Conservation (phyloP, 108 stramenopile genomes). For the Pseudonitzschia multiseries region DNA sequence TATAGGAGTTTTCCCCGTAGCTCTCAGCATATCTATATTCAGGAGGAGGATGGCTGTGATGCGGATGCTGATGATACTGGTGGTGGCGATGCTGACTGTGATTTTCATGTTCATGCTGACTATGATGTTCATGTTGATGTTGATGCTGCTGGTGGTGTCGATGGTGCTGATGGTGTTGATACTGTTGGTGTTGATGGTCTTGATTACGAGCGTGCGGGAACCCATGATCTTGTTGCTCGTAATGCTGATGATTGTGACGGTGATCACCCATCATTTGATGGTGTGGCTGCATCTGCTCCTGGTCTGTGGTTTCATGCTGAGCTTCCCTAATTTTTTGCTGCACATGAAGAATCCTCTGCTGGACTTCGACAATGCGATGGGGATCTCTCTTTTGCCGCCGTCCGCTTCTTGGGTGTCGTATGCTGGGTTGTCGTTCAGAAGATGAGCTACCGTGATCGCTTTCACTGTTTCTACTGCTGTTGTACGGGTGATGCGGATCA, state of each 20-base stretch:
- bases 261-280: not conserved
- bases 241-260: not conserved
- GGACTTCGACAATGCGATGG: conserved; percentile 6
- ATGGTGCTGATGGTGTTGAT: no score
- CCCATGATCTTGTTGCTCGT: not conserved
- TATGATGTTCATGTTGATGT: no score
- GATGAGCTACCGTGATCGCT: not conserved
- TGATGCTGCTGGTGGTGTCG: no score
- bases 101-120: not conserved
- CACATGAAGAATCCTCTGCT: conserved; percentile 1
- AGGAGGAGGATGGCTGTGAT: not conserved
- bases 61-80: not conserved
- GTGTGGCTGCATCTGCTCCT: not conserved
- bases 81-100: not conserved
- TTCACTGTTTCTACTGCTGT: not conserved
- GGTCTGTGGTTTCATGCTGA: conserved; percentile 2
- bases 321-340: conserved; percentile 1
- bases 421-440: not conserved
- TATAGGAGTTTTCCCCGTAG: not conserved
- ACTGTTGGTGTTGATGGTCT: no score
- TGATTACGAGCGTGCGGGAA: no score
- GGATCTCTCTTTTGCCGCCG: not conserved
- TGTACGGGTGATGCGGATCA: not conserved
- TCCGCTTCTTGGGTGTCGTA: not conserved
- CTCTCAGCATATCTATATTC: not conserved